Percentiles rank a stretch among this genome's conserved stretches.
Conservation (phyloP, 2,329 filamentous ascomycete genomes). For the Aspergillus piperis region DNA sequence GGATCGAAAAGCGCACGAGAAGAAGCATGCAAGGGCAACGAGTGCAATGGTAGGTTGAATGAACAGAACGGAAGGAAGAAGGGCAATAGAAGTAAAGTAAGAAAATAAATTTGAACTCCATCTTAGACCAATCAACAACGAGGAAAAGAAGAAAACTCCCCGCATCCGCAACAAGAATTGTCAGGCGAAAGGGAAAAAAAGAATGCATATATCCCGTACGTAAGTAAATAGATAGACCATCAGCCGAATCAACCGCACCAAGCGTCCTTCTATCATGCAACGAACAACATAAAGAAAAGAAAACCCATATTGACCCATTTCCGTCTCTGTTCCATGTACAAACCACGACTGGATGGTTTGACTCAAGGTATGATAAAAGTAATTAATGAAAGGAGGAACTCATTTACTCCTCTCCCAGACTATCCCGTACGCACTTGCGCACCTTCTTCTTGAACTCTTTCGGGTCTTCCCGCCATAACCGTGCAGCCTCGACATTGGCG, state of each 20-base stretch:
- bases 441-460: constrained; percentile 78
- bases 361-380: neutral
- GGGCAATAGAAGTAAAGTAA: neutral
- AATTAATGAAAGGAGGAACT: neutral
- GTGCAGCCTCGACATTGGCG: constrained; percentile 90
- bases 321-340: too few species aligned
- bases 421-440: constrained; percentile 76
- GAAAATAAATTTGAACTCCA: neutral
- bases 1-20: neutral
- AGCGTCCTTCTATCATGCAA: neutral
- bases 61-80: neutral
- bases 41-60: too few species aligned
- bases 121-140: neutral
- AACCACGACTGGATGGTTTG: too few species aligned
- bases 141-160: neutral
- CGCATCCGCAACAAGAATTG: neutral
- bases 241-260: neutral
- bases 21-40: neutral
- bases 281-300: neutral
- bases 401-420: constrained; percentile 67
- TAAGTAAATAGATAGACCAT: neutral
- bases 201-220: neutral
- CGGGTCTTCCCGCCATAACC: constrained; percentile 79
- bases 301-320: too few species aligned
- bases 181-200: too few species aligned